A percentile compares a stretch with the other conserved stretches of the same genome.
phyloP scores from a whole-genome alignment of 352 stramenopile genomes.

The Peronospora belbahrii region DNA sequence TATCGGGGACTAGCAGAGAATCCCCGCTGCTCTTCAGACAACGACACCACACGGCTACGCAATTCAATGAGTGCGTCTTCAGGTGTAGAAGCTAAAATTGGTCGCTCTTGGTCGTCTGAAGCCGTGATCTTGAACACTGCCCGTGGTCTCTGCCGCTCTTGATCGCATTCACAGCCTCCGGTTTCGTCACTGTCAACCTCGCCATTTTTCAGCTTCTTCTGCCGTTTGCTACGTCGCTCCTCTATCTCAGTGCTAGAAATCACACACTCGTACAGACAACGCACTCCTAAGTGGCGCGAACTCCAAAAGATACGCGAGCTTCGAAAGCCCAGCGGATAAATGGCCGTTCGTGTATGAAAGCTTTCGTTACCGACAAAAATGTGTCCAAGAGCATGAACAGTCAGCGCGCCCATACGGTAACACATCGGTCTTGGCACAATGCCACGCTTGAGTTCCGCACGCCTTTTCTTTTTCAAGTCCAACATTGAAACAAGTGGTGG shows the following conservation, averaged over 20 bases:
- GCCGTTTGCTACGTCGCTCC: constrained; percentile 23
- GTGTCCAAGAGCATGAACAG: constrained; percentile 71
- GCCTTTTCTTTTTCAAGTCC: constrained; percentile 64
- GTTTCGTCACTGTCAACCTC: neutral
- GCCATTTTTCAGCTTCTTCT: constrained; percentile 11
- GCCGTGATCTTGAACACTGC: constrained; percentile 74
- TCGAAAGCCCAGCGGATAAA: constrained; percentile 86
- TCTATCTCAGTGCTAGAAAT: constrained; percentile 78
- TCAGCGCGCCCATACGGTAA: constrained; percentile 65
- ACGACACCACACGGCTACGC: constrained; percentile 55
- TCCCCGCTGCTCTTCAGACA: constrained; percentile 58
- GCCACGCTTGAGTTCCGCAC: constrained; percentile 29
- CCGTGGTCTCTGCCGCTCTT: constrained; percentile 16
- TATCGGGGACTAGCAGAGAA: constrained; percentile 21
- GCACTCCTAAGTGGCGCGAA: constrained; percentile 29
- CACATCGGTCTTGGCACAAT: constrained; percentile 41
- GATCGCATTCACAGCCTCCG: constrained; percentile 11
- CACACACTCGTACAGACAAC: constrained; percentile 89
- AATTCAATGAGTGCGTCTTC: constrained; percentile 69
- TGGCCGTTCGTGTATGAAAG: constrained; percentile 83
- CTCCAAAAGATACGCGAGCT: constrained; percentile 93
- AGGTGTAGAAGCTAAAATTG: constrained; percentile 54
- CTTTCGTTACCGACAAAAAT: constrained; percentile 68
- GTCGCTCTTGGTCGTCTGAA: constrained; percentile 55
- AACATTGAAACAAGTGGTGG: constrained; percentile 30